Evolutionary conservation across 2,329 filamentous ascomycete species (phyloP).

Genomic region (Aspergillus tubingensis): DNA sequence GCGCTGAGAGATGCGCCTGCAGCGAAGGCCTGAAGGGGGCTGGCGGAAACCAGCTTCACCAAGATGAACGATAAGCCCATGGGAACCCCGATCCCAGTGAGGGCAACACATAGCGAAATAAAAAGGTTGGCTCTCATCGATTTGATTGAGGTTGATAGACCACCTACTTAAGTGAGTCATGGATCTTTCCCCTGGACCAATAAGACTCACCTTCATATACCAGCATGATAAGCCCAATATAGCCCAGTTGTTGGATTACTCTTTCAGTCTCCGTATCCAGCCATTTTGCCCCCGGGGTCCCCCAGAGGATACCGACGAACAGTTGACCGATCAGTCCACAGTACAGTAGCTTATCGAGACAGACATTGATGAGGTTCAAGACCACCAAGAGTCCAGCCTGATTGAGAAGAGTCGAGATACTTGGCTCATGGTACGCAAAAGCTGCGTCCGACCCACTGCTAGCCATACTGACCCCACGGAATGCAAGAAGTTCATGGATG

Average conservation of each 20-base stretch:
- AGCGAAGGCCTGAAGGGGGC: slow-evolving; percentile 65
- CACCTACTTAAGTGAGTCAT: slow-evolving; percentile 13
- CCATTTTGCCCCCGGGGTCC: slow-evolving; percentile 65
- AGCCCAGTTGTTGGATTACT: slow-evolving; percentile 66
- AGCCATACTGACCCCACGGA: not conserved
- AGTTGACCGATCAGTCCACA: slow-evolving; percentile 74
- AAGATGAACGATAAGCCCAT: slow-evolving; percentile 68
- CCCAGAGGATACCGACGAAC: slow-evolving; percentile 69
- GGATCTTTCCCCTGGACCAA: not conserved
- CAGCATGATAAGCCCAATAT: slow-evolving; percentile 70
- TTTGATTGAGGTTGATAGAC: slow-evolving; percentile 40
- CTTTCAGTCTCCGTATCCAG: slow-evolving; percentile 56
- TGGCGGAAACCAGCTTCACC: slow-evolving; percentile 50
- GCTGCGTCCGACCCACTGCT: slow-evolving; percentile 20
- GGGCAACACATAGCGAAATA: slow-evolving; percentile 63
- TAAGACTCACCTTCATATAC: slow-evolving; percentile 64
- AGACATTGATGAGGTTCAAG: slow-evolving; percentile 60
- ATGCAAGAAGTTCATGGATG: too few relatives aligned
- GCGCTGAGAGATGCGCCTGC: slow-evolving; percentile 73
- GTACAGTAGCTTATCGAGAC: slow-evolving; percentile 63
- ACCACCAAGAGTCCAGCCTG: slow-evolving; percentile 63
- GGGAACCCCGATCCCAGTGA: slow-evolving; percentile 65
- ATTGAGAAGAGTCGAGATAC: slow-evolving; percentile 60
- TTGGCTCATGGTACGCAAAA: slow-evolving; percentile 64
- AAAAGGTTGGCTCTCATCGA: slow-evolving; percentile 61